phyloP scores from a whole-genome alignment of 208 protist genomes.

The Trichomonas gallinae region DNA sequence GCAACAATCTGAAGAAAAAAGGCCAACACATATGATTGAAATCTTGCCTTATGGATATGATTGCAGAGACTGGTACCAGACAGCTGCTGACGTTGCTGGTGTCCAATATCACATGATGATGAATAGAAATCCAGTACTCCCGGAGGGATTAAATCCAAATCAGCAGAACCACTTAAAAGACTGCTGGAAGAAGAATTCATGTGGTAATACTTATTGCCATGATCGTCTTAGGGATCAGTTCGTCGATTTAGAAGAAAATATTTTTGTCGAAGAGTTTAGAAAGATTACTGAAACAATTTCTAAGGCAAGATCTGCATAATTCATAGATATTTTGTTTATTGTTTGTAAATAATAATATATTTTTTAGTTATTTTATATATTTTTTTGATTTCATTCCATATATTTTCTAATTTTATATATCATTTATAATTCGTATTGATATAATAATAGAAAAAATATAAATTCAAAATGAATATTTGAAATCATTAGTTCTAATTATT shows the following conservation, averaged over 20 bases:
- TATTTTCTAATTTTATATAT: no score
- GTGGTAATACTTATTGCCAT: not conserved
- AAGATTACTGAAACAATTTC: not conserved
- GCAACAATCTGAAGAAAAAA: not conserved
- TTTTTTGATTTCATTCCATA: no score
- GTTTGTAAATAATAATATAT: no score
- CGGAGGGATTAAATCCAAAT: not conserved
- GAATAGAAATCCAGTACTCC: not conserved
- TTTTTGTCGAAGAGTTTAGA: not conserved
- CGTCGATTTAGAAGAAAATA: not conserved
- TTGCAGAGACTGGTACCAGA: conserved; percentile 10
- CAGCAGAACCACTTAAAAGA: not conserved
- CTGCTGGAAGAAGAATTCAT: not conserved
- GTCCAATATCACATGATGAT: not conserved
- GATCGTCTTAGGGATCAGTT: not conserved
- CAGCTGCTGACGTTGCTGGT: not conserved
- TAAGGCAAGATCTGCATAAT: not conserved
- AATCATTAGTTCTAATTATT: no score
- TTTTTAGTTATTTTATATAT: no score
- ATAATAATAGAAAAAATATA: no score
- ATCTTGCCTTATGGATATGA: not conserved
- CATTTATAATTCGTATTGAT: no score
- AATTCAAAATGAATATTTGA: no score
- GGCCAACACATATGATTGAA: not conserved
- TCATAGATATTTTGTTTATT: no score